phyloP scores from a whole-genome alignment of 2,329 filamentous ascomycete genomes.

The Fusarium sp. region DNA sequence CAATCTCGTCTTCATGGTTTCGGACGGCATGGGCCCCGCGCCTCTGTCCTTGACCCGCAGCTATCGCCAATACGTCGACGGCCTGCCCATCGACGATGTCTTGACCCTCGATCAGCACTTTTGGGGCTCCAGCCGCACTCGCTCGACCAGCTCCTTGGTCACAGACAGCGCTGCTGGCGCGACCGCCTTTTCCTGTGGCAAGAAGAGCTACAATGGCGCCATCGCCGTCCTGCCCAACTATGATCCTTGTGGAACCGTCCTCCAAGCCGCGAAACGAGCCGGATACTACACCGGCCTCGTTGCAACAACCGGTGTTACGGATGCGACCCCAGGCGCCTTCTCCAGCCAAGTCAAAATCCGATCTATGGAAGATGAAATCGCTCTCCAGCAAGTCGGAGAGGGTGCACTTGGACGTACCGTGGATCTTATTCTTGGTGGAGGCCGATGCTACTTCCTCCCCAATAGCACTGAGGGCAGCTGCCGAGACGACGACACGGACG shows the following conservation, averaged over 20 bases:
- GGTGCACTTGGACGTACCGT: slow-evolving; percentile 89
- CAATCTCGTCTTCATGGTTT: slow-evolving; percentile 99
- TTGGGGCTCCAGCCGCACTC: slow-evolving; percentile 90
- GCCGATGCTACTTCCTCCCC: slow-evolving; percentile 92
- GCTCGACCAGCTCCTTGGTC: slow-evolving; percentile 86
- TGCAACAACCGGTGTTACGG: slow-evolving; percentile 87
- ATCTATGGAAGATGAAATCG: slow-evolving; percentile 89
- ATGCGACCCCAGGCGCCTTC: slow-evolving; percentile 97
- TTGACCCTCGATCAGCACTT: slow-evolving; percentile 89
- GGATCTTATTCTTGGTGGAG: slow-evolving; percentile 93
- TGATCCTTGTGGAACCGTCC: slow-evolving; percentile 88
- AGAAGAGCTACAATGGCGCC: slow-evolving; percentile 97
- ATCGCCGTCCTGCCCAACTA: slow-evolving; percentile 91
- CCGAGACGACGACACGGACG: slow-evolving; percentile 82
- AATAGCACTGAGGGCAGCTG: slow-evolving; percentile 88
- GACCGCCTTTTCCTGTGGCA: slow-evolving; percentile 93
- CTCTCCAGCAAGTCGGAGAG: slow-evolving; percentile 91
- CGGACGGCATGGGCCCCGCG: slow-evolving; percentile 97
- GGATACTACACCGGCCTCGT: slow-evolving; percentile 95
- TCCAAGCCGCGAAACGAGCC: slow-evolving; percentile 93
- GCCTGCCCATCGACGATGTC: slow-evolving; percentile 81
- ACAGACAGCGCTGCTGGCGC: slow-evolving; percentile 98
- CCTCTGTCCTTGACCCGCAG: slow-evolving; percentile 89
- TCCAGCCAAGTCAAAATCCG: slow-evolving; percentile 88
- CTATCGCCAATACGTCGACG: slow-evolving; percentile 84